Base-by-base conservation (phyloP, 208 protist genomes). In the Trypanosoma brucei region DNA sequence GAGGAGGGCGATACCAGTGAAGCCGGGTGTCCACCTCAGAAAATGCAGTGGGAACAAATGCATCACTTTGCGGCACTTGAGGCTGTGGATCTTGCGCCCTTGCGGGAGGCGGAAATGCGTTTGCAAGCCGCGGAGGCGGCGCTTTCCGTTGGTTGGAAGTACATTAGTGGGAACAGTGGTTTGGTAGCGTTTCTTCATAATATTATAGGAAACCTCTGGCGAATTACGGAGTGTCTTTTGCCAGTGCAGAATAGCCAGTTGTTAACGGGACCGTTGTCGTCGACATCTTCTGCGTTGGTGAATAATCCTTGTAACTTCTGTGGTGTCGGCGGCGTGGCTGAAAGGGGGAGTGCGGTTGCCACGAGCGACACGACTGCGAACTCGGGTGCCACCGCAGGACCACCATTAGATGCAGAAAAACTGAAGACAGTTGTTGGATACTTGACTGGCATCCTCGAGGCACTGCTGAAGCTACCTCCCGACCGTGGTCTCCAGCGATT, bases 151-250 rank as follows among this genome's bases (percentile, higher is more conserved):
- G 13, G 33, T 8, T 62, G 59, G 54, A n/a, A 55, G 33, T 45
- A 38, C 67, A 35, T 35, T 39, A n/a, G 34, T 48, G 33, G 44
- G 31, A 60, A 63, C 13, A 44, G 37, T 46, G 55, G 39, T 3
- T 51, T 57, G 35, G 13, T 31, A 11, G n/a, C 11, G 9, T 62
- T 44, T 2, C 50, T 73, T 34, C 33, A 30, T 44, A 36, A 31
- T 31, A 62, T 73, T 51, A 40, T 52, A 35, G 48, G 34, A 38
- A 62, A 14, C 34, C 14, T 73, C 9, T 44, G 54, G 55, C 53
- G n/a, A n/a, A 66, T 73, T 40, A 63, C 42, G 39, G 55, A 73
- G 49, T 33, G 45, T 40, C 1, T 72, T 34, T 31, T 72, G 49
- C 65, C 65, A 1, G n/a, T 57, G 33, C 44, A 52, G 11, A 51